Evolutionary conservation across 140 eudicot species (phyloP).

Genomic region (Oenanthe javanica): DNA sequence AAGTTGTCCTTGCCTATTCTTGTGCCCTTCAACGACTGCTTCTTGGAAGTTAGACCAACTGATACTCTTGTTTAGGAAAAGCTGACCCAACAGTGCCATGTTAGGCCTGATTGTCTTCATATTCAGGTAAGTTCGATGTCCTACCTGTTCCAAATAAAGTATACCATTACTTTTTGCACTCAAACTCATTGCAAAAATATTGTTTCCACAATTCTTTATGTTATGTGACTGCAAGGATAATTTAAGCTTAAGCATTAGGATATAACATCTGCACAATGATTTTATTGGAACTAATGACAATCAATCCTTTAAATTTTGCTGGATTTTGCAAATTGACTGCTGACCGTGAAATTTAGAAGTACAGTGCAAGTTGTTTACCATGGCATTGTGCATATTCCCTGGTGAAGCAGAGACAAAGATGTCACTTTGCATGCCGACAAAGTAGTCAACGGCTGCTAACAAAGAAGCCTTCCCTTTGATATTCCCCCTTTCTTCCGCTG

Average conservation of each 20-base stretch:
- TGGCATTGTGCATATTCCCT: slow-evolving; percentile 94
- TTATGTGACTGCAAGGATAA: background rate
- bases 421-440: slow-evolving; percentile 88
- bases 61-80: slow-evolving; percentile 67
- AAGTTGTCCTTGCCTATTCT: slow-evolving; percentile 61
- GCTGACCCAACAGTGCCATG: slow-evolving; percentile 80
- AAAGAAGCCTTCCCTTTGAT: slow-evolving; percentile 93
- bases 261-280: background rate
- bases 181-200: background rate
- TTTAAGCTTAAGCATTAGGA: background rate
- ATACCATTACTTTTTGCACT: background rate
- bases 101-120: slow-evolving; percentile 83
- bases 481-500: slow-evolving; percentile 58
- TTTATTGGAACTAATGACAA: background rate
- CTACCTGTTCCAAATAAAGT: slow-evolving; percentile 45
- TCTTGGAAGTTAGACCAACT: slow-evolving; percentile 70
- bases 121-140: slow-evolving; percentile 68
- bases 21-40: slow-evolving; percentile 69
- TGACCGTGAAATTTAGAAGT: background rate
- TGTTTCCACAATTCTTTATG: background rate
- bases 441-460: slow-evolving; percentile 90
- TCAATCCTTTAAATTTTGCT: background rate
- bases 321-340: background rate
- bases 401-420: slow-evolving; percentile 95
- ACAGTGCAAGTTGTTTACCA: slow-evolving; percentile 38